phyloP scores from a whole-genome alignment of 805 yeast species.

The Ascoidea asiatica region DNA sequence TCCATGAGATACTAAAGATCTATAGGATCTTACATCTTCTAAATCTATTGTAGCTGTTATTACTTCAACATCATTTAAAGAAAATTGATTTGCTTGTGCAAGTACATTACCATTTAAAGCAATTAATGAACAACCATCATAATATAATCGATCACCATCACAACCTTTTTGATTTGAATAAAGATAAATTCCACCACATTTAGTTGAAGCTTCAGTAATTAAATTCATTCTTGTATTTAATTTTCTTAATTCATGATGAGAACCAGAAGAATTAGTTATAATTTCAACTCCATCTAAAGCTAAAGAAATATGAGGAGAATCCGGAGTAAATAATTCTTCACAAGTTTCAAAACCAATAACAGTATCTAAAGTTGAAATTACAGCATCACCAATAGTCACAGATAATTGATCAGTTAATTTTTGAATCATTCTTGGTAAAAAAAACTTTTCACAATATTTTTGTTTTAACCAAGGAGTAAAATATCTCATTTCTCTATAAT shows the following conservation, averaged over 20 bases:
- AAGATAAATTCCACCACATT: slow-evolving; percentile 92
- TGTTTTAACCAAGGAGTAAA: slow-evolving; percentile 91
- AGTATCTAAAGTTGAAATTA: slow-evolving; percentile 71
- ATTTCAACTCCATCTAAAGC: slow-evolving; percentile 96
- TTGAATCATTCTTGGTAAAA: slow-evolving; percentile 59
- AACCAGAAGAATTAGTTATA: slow-evolving; percentile 88
- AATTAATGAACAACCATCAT: slow-evolving; percentile 94
- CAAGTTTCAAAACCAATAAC: slow-evolving; percentile 96
- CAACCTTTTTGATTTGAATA: slow-evolving; percentile 96
- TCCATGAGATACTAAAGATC: slow-evolving; percentile 63
- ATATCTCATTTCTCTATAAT: slow-evolving; percentile 94
- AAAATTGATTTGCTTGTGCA: slow-evolving; percentile 89
- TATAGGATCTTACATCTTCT: slow-evolving; percentile 77
- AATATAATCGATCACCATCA: slow-evolving; percentile 93
- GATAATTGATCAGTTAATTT: slow-evolving; percentile 49
- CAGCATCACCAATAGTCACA: slow-evolving; percentile 86
- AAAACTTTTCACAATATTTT: slow-evolving; percentile 56
- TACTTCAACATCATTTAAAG: slow-evolving; percentile 86
- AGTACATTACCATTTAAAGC: slow-evolving; percentile 84
- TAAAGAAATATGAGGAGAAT: slow-evolving; percentile 87
- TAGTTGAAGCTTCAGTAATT: slow-evolving; percentile 84
- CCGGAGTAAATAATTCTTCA: slow-evolving; percentile 94
- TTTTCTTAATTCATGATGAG: slow-evolving; percentile 94
- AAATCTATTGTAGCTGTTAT: slow-evolving; percentile 89
- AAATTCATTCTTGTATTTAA: slow-evolving; percentile 72